These are phyloP conservation scores for Aspergillus udagawae DNA, from an alignment of 2,329 filamentous ascomycete genomes.

Conservation along the genomic window DNA sequence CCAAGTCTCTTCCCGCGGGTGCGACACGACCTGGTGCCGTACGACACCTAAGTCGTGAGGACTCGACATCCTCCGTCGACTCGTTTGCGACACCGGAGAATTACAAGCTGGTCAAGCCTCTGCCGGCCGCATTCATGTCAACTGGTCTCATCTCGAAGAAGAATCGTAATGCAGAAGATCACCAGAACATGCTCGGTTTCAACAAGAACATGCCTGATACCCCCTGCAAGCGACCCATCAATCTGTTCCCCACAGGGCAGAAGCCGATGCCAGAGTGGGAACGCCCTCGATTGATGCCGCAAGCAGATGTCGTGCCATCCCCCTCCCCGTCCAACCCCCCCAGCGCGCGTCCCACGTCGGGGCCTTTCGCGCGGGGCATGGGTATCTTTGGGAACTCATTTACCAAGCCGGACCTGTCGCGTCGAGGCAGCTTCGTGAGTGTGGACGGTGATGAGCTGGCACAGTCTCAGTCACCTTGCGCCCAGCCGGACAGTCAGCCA, in stretches of 20 bases:
- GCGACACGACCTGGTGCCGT: constrained; percentile 49
- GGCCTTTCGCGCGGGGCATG: constrained; percentile 62
- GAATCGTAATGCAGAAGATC: constrained; percentile 74
- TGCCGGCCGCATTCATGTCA: constrained; percentile 84
- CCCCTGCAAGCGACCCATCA: constrained; percentile 82
- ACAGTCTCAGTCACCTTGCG: constrained; percentile 54
- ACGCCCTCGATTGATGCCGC: constrained; percentile 61
- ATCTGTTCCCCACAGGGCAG: constrained; percentile 62
- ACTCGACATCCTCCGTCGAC: constrained; percentile 46
- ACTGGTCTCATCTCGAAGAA: constrained; percentile 94
- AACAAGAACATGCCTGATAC: constrained; percentile 83
- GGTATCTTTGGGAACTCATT: constrained; percentile 60
- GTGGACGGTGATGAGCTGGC: constrained; percentile 72
- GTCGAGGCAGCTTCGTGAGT: constrained; percentile 71
- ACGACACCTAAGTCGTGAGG: constrained; percentile 45
- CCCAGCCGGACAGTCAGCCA: constrained; percentile 52
- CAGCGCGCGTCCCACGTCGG: constrained; percentile 57
- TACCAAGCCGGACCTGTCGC: constrained; percentile 46
- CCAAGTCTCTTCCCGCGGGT: constrained; percentile 70
- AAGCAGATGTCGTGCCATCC: constrained; percentile 73
- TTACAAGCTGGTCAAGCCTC: constrained; percentile 72
- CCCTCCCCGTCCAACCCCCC: constrained; percentile 74
- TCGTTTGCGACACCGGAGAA: constrained; percentile 70
- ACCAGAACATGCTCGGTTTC: constrained; percentile 45
- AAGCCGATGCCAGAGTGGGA: constrained; percentile 53